Base-by-base conservation (phyloP, 1,139 yeast genomes). In the Pichia sp. region DNA sequence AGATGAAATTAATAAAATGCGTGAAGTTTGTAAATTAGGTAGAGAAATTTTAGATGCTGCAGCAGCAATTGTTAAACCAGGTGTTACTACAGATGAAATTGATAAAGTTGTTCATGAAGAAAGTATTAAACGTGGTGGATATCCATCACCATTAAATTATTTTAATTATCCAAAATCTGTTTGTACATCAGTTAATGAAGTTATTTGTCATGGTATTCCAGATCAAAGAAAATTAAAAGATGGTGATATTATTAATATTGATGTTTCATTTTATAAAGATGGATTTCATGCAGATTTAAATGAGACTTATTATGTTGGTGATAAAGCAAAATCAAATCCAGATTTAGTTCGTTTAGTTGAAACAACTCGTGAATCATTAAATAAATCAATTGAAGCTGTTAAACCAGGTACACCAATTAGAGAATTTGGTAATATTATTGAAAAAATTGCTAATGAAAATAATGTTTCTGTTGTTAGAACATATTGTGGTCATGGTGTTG, bases 261-360 rank as follows among this genome's bases (percentile, higher is more conserved):
- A 94, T 63, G 87, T 94, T 41, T 75, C 96, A 4, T 66, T 94
- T 45, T 92, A 75, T 68, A 78, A 84, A 64, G 78, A 84, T 56
- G 98, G 98, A 1, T 79, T 81, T 68, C 97, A 94, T 66, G 83
- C 96, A 4, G 99, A 94, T 65, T 71, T 94, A 63, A 94, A 94
- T 64, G 98, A 92, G 66, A 94, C 98, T 1, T 92, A 90, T 65
- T 94, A 92, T 61, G 96, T 94, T 26, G 98, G 98, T 11, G 96
- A 87, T 44, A 84, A 85, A 64, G 89, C 95, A 37, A 80, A 76
- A 57, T 60, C 71, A 12, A 70, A 86, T 62, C 82, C 86, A 36
- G 96, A 87, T 48, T 73, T 78, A 20, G 92, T 92, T 43, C 78
- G 92, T 51, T 76, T 94, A 39, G 96, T 92, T 12, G 99, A 94